Conservation (phyloP, 2,329 filamentous ascomycete genomes). For the Pestalotiopsis sp. region DNA sequence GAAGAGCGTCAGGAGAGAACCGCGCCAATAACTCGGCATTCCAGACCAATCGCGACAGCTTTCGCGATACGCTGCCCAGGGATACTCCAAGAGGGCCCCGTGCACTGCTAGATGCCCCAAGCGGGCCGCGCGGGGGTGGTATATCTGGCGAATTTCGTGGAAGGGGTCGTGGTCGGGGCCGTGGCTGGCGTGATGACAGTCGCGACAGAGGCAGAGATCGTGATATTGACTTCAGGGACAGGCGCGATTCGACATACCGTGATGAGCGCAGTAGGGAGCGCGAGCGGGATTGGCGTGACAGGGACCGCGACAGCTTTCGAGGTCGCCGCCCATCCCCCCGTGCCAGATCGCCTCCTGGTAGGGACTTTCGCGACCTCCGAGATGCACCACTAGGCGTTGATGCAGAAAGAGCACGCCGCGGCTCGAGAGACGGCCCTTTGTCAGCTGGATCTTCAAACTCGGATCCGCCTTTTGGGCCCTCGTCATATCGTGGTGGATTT, state of each 20-base stretch:
- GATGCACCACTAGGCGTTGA: slow-evolving; percentile 65
- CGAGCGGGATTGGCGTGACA: slow-evolving; percentile 50
- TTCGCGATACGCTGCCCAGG: slow-evolving; percentile 56
- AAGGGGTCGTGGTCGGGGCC: slow-evolving; percentile 53
- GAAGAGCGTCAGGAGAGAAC: slow-evolving; percentile 63
- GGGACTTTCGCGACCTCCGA: slow-evolving; percentile 61
- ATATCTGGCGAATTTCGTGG: slow-evolving; percentile 66
- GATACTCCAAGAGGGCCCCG: slow-evolving; percentile 83
- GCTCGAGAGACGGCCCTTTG: slow-evolving; percentile 71
- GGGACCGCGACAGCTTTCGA: slow-evolving; percentile 55
- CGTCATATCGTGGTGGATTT: slow-evolving; percentile 56
- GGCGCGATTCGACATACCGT: slow-evolving; percentile 51
- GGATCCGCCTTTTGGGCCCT: slow-evolving; percentile 60
- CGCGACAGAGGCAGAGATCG: slow-evolving; percentile 60
- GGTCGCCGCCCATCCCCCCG: slow-evolving; percentile 62
- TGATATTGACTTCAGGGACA: slow-evolving; percentile 59
- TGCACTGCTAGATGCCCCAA: slow-evolving; percentile 70
- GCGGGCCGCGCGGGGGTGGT: slow-evolving; percentile 66
- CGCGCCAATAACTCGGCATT: slow-evolving; percentile 61
- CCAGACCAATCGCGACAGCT: slow-evolving; percentile 57
- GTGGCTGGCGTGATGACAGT: slow-evolving; percentile 63
- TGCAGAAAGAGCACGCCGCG: slow-evolving; percentile 64
- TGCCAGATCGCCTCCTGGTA: slow-evolving; percentile 61
- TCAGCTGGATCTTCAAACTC: slow-evolving; percentile 72
- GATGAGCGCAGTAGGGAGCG: slow-evolving; percentile 62